phyloP scores from a whole-genome alignment of 2,329 filamentous ascomycete species.

The Mycosphaerella sp. region DNA sequence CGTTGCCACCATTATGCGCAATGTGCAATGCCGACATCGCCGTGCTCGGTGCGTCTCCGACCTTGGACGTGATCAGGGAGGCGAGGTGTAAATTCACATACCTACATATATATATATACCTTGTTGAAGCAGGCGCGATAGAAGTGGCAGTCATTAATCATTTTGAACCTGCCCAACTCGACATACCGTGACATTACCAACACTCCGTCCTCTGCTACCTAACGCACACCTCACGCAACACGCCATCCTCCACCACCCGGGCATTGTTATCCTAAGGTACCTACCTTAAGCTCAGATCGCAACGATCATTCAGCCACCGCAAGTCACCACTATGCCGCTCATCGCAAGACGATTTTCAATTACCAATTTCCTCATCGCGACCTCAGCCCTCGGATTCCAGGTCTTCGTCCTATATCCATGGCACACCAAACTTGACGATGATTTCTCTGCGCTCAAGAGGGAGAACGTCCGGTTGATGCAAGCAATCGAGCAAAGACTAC shows the following conservation, averaged over 20 bases:
- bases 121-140: too few relatives aligned
- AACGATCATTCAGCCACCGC: not conserved
- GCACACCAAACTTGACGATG: conserved; percentile 24
- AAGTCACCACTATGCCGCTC: conserved; percentile 16
- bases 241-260: not conserved
- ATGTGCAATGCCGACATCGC: not conserved
- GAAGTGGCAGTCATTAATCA: too few relatives aligned
- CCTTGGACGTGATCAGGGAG: not conserved
- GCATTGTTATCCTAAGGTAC: not conserved
- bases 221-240: not conserved
- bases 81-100: too few relatives aligned
- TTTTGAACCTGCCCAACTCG: too few relatives aligned
- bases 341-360: conserved; percentile 21
- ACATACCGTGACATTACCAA: too few relatives aligned
- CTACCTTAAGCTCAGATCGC: not conserved
- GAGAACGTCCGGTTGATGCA: conserved; percentile 20
- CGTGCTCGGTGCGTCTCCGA: not conserved
- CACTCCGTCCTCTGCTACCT: too few relatives aligned
- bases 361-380: conserved; percentile 24
- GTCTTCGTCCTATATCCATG: conserved; percentile 26
- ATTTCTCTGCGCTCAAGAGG: conserved; percentile 20
- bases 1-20: not conserved
- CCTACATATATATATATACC: not conserved
- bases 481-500: conserved; percentile 4
- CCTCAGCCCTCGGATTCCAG: conserved; percentile 23